A percentile compares a stretch with the other conserved stretches of the same genome.
These are phyloP conservation scores for Scheffersomyces lignosus DNA, from an alignment of 805 yeast species.

Conservation along the genomic window DNA sequence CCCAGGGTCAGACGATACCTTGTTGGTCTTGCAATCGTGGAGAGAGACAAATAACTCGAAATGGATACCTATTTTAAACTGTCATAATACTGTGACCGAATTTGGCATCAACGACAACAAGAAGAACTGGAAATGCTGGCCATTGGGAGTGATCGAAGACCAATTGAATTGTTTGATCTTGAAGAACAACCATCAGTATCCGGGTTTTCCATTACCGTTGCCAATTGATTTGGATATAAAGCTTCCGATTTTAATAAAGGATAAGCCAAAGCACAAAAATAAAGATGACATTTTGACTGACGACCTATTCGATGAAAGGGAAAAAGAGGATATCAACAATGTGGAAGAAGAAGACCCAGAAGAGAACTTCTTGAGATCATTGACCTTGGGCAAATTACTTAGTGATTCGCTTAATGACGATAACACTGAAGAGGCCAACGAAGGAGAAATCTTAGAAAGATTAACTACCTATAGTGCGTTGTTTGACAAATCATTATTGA, in stretches of 20 bases:
- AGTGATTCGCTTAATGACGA: conserved; percentile 49
- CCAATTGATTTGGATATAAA: conserved; percentile 75
- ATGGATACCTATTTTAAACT: conserved; percentile 85
- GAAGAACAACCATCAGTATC: conserved; percentile 64
- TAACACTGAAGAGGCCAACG: conserved; percentile 24
- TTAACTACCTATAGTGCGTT: conserved; percentile 52
- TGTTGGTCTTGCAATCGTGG: conserved; percentile 76
- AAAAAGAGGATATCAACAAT: conserved; percentile 22
- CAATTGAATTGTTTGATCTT: conserved; percentile 72
- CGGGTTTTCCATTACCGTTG: conserved; percentile 80
- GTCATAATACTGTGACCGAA: conserved; percentile 44
- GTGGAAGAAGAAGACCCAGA: conserved; percentile 47
- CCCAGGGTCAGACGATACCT: conserved; percentile 68
- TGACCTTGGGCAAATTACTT: conserved; percentile 59
- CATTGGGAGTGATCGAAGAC: conserved; percentile 73
- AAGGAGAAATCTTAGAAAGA: conserved; percentile 48
- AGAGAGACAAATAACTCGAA: conserved; percentile 70
- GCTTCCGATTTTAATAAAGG: conserved; percentile 53
- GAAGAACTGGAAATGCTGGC: conserved; percentile 77
- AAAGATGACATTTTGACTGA: conserved; percentile 25
- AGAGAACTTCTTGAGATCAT: conserved; percentile 62
- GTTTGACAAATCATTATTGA: conserved; percentile 76
- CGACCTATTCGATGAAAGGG: conserved; percentile 25
- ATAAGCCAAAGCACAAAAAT: conserved; percentile 19
- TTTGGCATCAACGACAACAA: conserved; percentile 47